Conservation (phyloP, 1,284 basidiomycete species). For the Ustilago sp. region DNA sequence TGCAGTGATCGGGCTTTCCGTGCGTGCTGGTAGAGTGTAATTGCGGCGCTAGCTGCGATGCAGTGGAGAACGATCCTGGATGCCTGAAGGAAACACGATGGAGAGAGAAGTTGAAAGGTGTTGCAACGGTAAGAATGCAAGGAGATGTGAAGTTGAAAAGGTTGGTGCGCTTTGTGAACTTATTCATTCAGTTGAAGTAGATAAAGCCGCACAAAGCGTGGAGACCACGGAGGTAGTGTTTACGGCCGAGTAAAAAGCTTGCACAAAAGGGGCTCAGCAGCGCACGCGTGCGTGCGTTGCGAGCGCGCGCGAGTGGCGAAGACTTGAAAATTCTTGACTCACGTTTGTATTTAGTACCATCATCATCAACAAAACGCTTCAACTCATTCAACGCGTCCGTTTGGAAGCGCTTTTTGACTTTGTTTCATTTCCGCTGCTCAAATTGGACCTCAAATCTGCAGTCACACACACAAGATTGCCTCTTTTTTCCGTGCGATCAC, state of each 20-base stretch:
- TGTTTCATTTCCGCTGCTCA: background rate
- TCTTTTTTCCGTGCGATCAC: background rate
- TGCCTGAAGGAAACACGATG: background rate
- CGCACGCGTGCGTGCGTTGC: too few species aligned
- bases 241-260: too few species aligned
- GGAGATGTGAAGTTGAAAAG: slow-evolving; percentile 8
- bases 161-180: slow-evolving; percentile 1
- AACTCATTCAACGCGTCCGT: slow-evolving; percentile 16
- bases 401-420: slow-evolving; percentile 5
- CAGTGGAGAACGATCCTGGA: background rate
- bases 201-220: too few species aligned
- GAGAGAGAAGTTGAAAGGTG: background rate
- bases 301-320: too few species aligned
- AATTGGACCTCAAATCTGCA: slow-evolving; percentile 6
- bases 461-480: slow-evolving; percentile 1
- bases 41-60: background rate
- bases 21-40: background rate
- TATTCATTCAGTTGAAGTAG: too few species aligned
- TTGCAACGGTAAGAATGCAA: slow-evolving; percentile 4
- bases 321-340: too few species aligned
- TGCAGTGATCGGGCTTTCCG: too few species aligned
- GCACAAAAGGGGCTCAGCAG: too few species aligned
- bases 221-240: too few species aligned
- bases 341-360: too few species aligned
- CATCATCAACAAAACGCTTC: too few species aligned